These are phyloP conservation scores for Metarhizium album DNA, from an alignment of 2,329 filamentous ascomycete species.

Conservation along the genomic window DNA sequence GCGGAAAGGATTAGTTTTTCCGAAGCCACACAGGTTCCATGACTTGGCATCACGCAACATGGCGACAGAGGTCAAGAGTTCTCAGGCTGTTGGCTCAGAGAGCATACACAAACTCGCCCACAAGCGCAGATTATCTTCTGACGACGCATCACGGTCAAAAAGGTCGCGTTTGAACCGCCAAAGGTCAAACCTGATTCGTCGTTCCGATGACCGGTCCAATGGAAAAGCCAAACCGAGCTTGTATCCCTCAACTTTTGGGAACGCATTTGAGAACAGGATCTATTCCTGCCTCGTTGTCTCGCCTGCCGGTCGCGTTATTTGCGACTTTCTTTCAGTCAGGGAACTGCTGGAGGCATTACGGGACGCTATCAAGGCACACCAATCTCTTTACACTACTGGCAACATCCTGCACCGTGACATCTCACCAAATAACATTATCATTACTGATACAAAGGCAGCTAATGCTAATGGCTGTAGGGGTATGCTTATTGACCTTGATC, in stretches of 20 bases:
- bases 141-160: constrained; percentile 4
- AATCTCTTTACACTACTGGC: constrained; percentile 8
- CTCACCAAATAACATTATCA: constrained; percentile 12
- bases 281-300: constrained; percentile 12
- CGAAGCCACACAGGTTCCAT: constrained; percentile 2
- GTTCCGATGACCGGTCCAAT: constrained; percentile 9
- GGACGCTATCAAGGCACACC: constrained; percentile 13
- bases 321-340: constrained; percentile 8
- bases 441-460: constrained; percentile 6
- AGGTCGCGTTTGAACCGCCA: constrained; percentile 6
- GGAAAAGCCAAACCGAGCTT: constrained; percentile 5
- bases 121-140: constrained; percentile 4
- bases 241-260: constrained; percentile 4
- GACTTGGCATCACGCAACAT: too few relatives aligned
- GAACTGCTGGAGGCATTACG: constrained; percentile 11
- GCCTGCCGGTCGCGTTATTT: constrained; percentile 11
- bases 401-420: constrained; percentile 11
- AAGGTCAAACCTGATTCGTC: constrained; percentile 5
- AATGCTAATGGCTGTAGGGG: constrained; percentile 4
- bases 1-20: constrained; percentile 7
- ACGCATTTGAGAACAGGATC: constrained; percentile 10
- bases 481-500: constrained; percentile 13
- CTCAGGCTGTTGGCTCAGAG: too few relatives aligned
- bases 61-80: too few relatives aligned
- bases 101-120: background rate